phyloP scores from a whole-genome alignment of 2,329 filamentous ascomycete genomes.

The Calonectria leucothoes region DNA sequence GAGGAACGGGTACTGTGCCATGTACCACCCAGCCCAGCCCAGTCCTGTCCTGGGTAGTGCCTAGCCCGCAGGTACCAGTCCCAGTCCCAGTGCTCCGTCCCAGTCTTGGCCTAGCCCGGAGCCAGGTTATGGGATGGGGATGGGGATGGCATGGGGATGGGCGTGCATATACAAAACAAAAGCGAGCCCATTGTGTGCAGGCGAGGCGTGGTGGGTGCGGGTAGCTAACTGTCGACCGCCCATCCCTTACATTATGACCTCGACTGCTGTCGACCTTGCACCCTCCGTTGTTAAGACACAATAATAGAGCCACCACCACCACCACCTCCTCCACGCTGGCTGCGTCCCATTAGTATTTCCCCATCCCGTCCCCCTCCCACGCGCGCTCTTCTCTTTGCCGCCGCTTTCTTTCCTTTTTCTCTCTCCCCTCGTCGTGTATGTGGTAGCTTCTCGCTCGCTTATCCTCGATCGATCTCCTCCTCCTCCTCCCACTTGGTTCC shows the following conservation, averaged over 20 bases:
- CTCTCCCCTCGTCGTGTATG: slow-evolving; percentile 22
- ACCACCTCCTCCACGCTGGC: too few species aligned
- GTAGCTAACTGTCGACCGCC: slow-evolving; percentile 4
- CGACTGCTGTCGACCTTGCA: slow-evolving; percentile 10
- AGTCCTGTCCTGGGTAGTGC: background rate
- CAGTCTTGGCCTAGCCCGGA: background rate
- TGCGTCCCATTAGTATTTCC: background rate
- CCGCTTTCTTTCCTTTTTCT: slow-evolving; percentile 18
- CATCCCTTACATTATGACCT: slow-evolving; percentile 20
- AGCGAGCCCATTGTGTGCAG: background rate
- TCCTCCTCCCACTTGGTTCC: background rate
- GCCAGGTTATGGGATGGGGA: background rate
- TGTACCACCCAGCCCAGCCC: slow-evolving; percentile 3
- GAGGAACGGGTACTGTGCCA: slow-evolving; percentile 3
- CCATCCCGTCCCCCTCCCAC: slow-evolving; percentile 12
- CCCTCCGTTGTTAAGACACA: slow-evolving; percentile 5
- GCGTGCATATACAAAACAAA: background rate
- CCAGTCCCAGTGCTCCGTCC: background rate
- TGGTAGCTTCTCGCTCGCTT: slow-evolving; percentile 14
- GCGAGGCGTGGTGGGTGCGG: background rate
- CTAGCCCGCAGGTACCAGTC: background rate
- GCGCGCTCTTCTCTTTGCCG: background rate
- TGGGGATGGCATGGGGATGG: background rate
- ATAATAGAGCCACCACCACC: background rate
- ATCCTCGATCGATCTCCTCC: slow-evolving; percentile 5